Evolutionary conservation across 495 filamentous ascomycete genomes (phyloP).

Genomic region (Penicillium lividum): DNA sequence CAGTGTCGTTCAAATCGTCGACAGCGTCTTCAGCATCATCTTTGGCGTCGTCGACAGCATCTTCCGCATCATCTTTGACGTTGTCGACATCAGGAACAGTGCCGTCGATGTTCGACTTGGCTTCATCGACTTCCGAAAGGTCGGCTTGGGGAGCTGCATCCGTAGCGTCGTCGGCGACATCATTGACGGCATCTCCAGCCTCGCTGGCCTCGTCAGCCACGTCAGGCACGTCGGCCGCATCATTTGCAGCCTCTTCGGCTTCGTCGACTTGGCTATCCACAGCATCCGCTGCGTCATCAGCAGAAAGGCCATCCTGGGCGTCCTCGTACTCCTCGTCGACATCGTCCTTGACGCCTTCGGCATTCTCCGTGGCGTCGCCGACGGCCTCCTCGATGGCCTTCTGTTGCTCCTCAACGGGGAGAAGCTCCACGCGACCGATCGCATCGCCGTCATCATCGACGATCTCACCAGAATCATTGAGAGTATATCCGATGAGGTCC

Average conservation of each 20-base stretch:
- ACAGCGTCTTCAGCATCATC: constrained; percentile 11
- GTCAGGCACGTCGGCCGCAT: constrained; percentile 20
- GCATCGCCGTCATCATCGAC: constrained; percentile 66
- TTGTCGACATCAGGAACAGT: neutral
- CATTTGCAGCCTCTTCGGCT: constrained; percentile 27
- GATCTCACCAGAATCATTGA: constrained; percentile 64
- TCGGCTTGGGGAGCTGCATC: constrained; percentile 26
- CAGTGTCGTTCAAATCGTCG: constrained; percentile 25
- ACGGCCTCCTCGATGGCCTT: constrained; percentile 29
- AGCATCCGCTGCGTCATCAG: constrained; percentile 25
- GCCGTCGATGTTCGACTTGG: neutral
- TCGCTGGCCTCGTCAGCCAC: constrained; percentile 12
- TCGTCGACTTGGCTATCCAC: constrained; percentile 23
- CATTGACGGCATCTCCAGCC: constrained; percentile 29
- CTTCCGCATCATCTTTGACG: neutral
- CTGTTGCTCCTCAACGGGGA: constrained; percentile 42
- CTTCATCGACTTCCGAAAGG: neutral
- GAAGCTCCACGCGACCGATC: constrained; percentile 55
- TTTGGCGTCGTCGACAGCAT: constrained; percentile 15
- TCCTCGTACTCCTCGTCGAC: constrained; percentile 42
- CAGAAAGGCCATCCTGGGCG: constrained; percentile 25
- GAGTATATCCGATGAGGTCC: constrained; percentile 58
- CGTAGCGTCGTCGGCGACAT: constrained; percentile 18
- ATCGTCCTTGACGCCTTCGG: constrained; percentile 22
- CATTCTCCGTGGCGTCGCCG: constrained; percentile 16